Percentiles rank a stretch among this genome's conserved stretches.
These are phyloP conservation scores for Didymella lethalis DNA, from an alignment of 2,329 filamentous ascomycete species.

Conservation along the genomic window DNA sequence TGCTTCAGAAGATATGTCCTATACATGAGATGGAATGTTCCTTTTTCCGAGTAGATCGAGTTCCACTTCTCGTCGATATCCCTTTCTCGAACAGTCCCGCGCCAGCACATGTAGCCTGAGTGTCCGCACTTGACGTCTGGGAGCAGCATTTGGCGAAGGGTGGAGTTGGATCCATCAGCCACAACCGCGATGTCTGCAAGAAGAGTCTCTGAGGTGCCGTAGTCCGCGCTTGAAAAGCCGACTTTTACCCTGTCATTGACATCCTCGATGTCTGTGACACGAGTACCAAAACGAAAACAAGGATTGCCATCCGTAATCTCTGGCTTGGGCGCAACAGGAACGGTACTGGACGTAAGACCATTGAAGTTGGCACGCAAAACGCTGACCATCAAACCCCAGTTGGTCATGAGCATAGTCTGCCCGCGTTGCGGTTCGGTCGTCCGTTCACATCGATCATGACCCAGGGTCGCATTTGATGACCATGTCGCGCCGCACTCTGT, in stretches of 20 bases:
- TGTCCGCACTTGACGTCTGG: neutral
- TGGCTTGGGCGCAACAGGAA: neutral
- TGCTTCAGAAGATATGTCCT: neutral
- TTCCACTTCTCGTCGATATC: neutral
- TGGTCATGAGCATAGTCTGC: neutral
- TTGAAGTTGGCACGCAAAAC: neutral
- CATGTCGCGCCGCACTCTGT: neutral
- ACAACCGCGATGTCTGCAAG: neutral
- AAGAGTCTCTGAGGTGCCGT: neutral
- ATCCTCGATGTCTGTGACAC: neutral
- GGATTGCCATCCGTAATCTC: neutral
- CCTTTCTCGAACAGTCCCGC: neutral
- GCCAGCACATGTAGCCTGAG: neutral
- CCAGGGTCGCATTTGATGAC: neutral
- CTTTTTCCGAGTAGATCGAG: neutral
- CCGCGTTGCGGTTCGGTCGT: neutral
- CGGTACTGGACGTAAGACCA: neutral
- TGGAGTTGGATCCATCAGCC: neutral
- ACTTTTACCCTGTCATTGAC: neutral
- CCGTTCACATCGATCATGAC: neutral
- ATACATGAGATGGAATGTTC: neutral
- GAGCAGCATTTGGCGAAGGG: neutral
- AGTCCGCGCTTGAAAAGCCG: neutral
- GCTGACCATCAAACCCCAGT: constrained; percentile 1
- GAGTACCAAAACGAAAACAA: neutral